Evolutionary conservation across 2,329 filamentous ascomycete genomes (phyloP).

Genomic region (Cladophialophora psammophila): DNA sequence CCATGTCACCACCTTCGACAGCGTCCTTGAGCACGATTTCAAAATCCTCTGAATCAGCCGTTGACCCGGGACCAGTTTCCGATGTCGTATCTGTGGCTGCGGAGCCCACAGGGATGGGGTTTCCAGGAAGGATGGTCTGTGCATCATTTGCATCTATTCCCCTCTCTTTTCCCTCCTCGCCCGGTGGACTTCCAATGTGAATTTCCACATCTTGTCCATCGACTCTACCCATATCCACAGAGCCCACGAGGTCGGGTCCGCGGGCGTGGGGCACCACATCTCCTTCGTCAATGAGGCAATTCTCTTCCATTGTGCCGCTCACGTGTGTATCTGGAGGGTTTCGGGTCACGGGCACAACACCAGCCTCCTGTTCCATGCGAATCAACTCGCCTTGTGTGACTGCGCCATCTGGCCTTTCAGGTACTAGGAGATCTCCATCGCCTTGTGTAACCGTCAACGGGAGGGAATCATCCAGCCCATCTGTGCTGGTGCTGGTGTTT

Average conservation of each 20-base stretch:
- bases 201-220: conserved; percentile 56
- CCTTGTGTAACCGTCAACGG: conserved; percentile 24
- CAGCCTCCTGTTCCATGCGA: conserved; percentile 84
- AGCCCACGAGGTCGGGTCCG: conserved; percentile 83
- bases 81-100: background rate
- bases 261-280: conserved; percentile 74
- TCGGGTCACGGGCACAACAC: conserved; percentile 73
- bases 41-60: conserved; percentile 32
- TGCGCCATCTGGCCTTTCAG: conserved; percentile 56
- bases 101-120: background rate
- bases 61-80: conserved; percentile 7
- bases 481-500: conserved; percentile 27
- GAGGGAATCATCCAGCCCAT: conserved; percentile 29
- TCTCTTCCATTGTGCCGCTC: conserved; percentile 46
- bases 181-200: conserved; percentile 43
- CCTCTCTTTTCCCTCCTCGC: conserved; percentile 17
- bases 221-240: conserved; percentile 85
- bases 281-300: conserved; percentile 54
- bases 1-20: conserved; percentile 26
- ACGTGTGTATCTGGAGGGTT: conserved; percentile 45
- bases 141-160: conserved; percentile 35
- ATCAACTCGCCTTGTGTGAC: conserved; percentile 85
- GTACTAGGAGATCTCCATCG: conserved; percentile 35
- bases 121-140: conserved; percentile 33
- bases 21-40: conserved; percentile 35